These are phyloP conservation scores for Solanum hybrid DNA, from an alignment of 305 asterid species.

Conservation along the genomic window DNA sequence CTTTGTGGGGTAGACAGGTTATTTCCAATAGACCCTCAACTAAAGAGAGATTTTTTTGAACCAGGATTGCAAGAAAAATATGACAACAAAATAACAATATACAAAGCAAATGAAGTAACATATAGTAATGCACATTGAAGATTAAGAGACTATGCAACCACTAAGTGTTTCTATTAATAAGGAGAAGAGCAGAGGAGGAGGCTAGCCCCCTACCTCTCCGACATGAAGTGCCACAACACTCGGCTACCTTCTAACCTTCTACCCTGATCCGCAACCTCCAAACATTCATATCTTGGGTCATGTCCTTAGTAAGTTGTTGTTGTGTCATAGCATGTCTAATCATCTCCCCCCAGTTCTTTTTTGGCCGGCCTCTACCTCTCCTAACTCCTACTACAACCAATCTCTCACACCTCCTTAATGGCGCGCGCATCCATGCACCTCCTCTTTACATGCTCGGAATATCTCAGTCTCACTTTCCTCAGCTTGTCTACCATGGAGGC, in stretches of 20 bases:
- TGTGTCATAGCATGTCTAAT: background rate
- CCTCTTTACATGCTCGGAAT: background rate
- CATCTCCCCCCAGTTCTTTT: background rate
- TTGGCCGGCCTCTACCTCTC: background rate
- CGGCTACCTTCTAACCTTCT: background rate
- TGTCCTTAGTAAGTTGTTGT: background rate
- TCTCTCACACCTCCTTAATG: background rate
- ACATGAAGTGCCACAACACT: background rate
- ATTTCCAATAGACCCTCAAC: background rate
- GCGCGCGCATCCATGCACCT: background rate
- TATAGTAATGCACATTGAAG: background rate
- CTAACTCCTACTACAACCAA: background rate
- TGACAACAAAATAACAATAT: background rate
- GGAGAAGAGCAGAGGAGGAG: background rate
- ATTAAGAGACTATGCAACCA: background rate
- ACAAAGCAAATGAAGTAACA: background rate
- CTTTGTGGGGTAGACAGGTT: background rate
- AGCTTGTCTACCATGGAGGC: background rate
- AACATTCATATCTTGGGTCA: background rate
- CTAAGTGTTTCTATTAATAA: background rate
- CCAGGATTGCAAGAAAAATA: background rate
- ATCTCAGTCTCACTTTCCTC: background rate
- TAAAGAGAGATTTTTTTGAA: background rate
- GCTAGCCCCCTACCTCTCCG: background rate
- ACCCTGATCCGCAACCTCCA: background rate